A percentile compares a stretch with the other conserved stretches of the same genome.
These are phyloP conservation scores for Talaromyces wortmannii DNA, from an alignment of 495 filamentous ascomycete genomes.

Conservation along the genomic window DNA sequence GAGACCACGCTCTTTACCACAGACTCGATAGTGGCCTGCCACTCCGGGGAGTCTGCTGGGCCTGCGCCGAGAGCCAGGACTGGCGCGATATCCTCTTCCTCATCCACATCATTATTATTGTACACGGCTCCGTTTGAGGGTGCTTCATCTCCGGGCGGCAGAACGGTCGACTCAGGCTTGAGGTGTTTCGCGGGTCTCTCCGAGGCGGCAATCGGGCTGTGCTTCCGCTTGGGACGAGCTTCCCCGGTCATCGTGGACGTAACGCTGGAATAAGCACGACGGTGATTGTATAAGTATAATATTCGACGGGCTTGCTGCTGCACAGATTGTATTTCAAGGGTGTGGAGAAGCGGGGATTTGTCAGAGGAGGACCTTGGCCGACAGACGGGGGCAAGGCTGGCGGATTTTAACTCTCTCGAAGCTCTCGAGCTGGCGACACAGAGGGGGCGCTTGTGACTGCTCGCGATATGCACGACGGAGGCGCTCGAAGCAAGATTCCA, in stretches of 20 bases:
- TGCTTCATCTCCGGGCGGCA: slow-evolving; percentile 36
- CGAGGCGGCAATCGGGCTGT: slow-evolving; percentile 38
- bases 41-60: slow-evolving; percentile 82
- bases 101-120: slow-evolving; percentile 25
- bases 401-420: no score
- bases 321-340: no score
- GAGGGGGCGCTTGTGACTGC: background rate
- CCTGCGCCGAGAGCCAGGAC: slow-evolving; percentile 37
- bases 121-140: slow-evolving; percentile 43
- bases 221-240: slow-evolving; percentile 53
- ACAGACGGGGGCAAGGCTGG: no score
- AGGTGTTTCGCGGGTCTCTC: slow-evolving; percentile 54
- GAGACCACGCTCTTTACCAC: slow-evolving; percentile 92
- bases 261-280: background rate
- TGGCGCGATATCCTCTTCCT: slow-evolving; percentile 35
- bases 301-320: no score
- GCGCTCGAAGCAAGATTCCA: background rate
- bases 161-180: slow-evolving; percentile 34
- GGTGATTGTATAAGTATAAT: no score
- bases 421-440: no score
- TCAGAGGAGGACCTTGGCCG: no score
- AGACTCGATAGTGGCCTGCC: slow-evolving; percentile 91
- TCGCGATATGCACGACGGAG: no score
- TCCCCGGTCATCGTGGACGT: slow-evolving; percentile 34
- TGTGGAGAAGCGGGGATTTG: no score